Evolutionary conservation across 2,329 filamentous ascomycete genomes (phyloP), one percentile per base, ranked within the genome.

Genomic region (Didymosphaeria variabile): DNA sequence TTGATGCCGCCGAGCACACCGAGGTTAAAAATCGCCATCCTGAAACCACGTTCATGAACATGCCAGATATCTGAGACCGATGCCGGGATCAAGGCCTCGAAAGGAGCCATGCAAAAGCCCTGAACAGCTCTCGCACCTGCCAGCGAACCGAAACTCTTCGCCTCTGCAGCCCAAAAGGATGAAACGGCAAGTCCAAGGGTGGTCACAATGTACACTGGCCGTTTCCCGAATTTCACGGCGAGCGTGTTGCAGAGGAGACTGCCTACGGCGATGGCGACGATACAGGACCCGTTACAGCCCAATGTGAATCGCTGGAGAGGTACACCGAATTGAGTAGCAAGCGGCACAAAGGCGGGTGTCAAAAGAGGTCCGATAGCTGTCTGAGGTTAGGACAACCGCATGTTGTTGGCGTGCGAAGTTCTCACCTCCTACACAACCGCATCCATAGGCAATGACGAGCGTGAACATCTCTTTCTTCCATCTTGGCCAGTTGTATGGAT

Each of bases 401-500:
- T 15, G 5, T n/a, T 12, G 19, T 26, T 26, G 15, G 34, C 12
- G 19, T 3, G 12, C 3, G 26, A 36, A 36, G 21, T 44, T 3
- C 61, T 55, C 52, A 68, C 68, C 68, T 60, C 69, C 68, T 42
- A 72, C 69, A 54, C 64, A 67, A 2, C 67, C 69, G 29, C 69
- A 70, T 21, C 67, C 69, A 45, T 67, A 72, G 12, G 60, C 68
- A 40, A 70, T 69, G 5, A 69, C 67, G 7, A 68, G 40, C 0
- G 69, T 70, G 46, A 72, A 72, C 67, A 68, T 67, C 55, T 70
- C 68, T 45, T 72, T 72, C 58, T 70, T 67, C 68, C 68, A 68
- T 66, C 65, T 56, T 32, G 67, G 64, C 85, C 84, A 87, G 67
- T 86, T 86, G 55, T 86, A 76, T 0, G 84, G 84, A 62, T 87